A percentile compares a stretch with the other conserved stretches of the same genome.
These are phyloP conservation scores for Pichia sp. DNA, from an alignment of 1,139 yeast genomes.

Conservation along the genomic window DNA sequence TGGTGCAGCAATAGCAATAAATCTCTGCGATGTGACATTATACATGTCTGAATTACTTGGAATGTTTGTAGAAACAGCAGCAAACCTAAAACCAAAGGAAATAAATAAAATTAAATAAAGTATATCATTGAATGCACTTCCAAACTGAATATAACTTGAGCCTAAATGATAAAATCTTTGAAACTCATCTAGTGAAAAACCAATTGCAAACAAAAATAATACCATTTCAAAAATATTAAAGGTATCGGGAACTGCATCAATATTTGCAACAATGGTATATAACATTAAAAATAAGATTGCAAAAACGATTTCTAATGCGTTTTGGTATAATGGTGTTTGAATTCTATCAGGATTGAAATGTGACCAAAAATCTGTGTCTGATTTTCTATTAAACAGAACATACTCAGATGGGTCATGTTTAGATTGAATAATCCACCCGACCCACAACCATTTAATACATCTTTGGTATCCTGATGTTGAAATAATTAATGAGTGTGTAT, in stretches of 20 bases:
- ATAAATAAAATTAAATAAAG: constrained; percentile 51
- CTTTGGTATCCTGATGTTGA: constrained; percentile 79
- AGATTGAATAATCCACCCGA: constrained; percentile 85
- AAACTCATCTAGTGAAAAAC: constrained; percentile 61
- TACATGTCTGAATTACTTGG: constrained; percentile 25
- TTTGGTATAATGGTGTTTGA: constrained; percentile 80
- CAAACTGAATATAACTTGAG: constrained; percentile 60
- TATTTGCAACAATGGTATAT: constrained; percentile 61
- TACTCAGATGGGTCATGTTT: constrained; percentile 64
- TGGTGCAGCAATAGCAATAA: constrained; percentile 78
- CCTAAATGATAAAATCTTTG: constrained; percentile 76
- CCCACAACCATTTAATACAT: constrained; percentile 86
- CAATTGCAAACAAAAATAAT: constrained; percentile 62
- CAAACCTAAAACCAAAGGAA: constrained; percentile 51
- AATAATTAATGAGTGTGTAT: constrained; percentile 71
- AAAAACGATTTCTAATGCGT: constrained; percentile 59
- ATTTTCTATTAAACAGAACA: constrained; percentile 54
- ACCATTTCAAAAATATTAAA: constrained; percentile 43
- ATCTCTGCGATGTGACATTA: constrained; percentile 63
- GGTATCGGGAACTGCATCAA: constrained; percentile 27
- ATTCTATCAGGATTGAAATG: constrained; percentile 82
- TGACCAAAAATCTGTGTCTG: constrained; percentile 47
- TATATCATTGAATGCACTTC: constrained; percentile 72
- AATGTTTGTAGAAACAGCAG: constrained; percentile 37
- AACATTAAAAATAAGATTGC: constrained; percentile 58